Evolutionary conservation across 1,284 basidiomycete genomes (phyloP).

Genomic region (Cutaneotrichosporon arboriforme): DNA sequence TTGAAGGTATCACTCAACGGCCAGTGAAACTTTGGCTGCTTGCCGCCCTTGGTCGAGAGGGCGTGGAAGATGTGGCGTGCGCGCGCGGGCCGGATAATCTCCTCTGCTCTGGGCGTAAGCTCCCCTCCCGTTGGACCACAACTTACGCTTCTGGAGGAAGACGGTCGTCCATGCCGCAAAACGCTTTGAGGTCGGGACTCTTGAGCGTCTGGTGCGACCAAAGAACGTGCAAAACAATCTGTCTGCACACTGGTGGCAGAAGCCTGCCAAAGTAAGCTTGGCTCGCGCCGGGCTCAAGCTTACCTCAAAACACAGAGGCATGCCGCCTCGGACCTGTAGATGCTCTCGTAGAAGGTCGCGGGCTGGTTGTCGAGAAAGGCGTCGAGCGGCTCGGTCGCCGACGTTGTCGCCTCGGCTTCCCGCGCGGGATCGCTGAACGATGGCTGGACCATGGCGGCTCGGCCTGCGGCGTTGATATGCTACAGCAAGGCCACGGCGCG

Average conservation of each 20-base stretch:
- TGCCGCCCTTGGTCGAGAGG: conserved; percentile 35
- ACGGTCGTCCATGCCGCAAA: conserved; percentile 60
- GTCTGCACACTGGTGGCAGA: conserved; percentile 76
- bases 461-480: neutral
- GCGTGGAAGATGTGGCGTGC: conserved; percentile 67
- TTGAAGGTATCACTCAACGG: conserved; percentile 70
- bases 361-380: conserved; percentile 81
- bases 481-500: neutral
- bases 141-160: conserved; percentile 26
- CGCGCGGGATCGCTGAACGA: conserved; percentile 30
- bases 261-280: conserved; percentile 54
- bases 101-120: conserved; percentile 56
- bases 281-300: neutral
- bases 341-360: conserved; percentile 70
- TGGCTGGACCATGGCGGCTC: conserved; percentile 33
- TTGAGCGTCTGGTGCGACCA: conserved; percentile 81
- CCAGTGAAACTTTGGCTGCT: conserved; percentile 52
- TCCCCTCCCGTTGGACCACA: no score
- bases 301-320: conserved; percentile 91
- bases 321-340: conserved; percentile 85
- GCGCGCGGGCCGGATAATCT: conserved; percentile 61
- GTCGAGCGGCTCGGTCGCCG: conserved; percentile 47
- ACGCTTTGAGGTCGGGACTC: conserved; percentile 67
- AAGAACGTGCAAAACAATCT: conserved; percentile 83
- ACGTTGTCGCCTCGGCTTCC: conserved; percentile 9